Evolutionary conservation across 2,329 filamentous ascomycete species (phyloP), one percentile per base, ranked within the genome.

Genomic region (Penicillium aurantiogriseum): DNA sequence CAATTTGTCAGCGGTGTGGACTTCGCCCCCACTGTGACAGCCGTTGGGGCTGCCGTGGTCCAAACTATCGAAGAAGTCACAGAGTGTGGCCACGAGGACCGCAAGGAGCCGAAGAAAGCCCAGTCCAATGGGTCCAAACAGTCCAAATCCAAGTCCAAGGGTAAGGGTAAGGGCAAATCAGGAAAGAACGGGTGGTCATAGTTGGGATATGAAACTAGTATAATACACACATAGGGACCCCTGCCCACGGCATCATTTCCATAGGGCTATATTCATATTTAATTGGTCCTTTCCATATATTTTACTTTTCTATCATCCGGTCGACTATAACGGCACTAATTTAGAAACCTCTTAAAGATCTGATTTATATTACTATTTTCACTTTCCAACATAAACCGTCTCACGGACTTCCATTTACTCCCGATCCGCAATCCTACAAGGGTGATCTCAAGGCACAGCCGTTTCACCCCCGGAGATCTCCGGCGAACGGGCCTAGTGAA

Each of bases 1-100:
- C 75, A 89, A 47, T 90, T 97, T 63, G 89, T 96, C 50, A 81
- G 85, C 10, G 93, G 92, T 0, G 86, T 97, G 17, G 86, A 91
- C 66, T 88, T 77, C 59, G 71, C 63, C 7, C 47, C 63, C 25
- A 43, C 60, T 13, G 51, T 56, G 29, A 49, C 55, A 15, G 57
- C 61, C n/a, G 31, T 62, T 19, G 59, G 57, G 49, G 53, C 61
- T 27, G 57, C 64, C 21, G 60, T 68, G 27, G 57, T 59, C 33
- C 56, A 66, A 29, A 61, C 61, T 21, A 57, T 69, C 9, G 63
- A 61, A 31, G 65, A 68, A 21, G 51, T 57, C 33, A 59, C 55
- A 8, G 59, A 63, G n/a, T 62, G 56, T 51, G 65, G 63, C 25
- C 58, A 62, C 46, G 66, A 63, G 39, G 53, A 52, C 29, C 43